Conservation (phyloP, 2,329 filamentous ascomycete genomes). For the Claviceps sp. region DNA sequence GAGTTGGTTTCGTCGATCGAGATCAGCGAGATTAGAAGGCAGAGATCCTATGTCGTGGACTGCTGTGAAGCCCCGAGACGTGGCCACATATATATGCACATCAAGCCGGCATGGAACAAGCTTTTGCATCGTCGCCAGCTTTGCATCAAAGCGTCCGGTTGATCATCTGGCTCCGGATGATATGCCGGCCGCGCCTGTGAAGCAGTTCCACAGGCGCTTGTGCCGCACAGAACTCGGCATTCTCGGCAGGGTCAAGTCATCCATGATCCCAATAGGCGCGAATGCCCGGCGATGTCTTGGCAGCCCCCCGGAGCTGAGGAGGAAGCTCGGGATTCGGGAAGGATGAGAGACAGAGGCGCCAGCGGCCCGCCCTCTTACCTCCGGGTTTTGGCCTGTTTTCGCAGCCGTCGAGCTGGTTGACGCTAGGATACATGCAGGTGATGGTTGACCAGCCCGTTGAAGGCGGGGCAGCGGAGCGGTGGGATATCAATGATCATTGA, state of each 20-base stretch:
- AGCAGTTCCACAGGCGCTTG: not conserved
- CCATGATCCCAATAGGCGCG: not conserved
- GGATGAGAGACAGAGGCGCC: not conserved
- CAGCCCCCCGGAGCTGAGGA: not conserved
- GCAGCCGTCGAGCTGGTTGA: not conserved
- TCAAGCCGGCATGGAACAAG: not conserved
- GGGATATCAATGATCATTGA: too few species aligned
- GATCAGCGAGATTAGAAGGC: not conserved
- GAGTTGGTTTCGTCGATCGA: not conserved
- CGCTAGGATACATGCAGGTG: too few species aligned
- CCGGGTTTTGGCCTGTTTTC: too few species aligned
- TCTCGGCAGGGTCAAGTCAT: not conserved
- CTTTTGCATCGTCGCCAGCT: not conserved
- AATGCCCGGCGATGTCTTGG: not conserved
- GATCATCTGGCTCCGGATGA: not conserved
- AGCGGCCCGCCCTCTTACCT: not conserved
- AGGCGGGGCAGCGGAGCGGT: too few species aligned
- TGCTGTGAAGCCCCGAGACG: not conserved
- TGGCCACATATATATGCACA: not conserved
- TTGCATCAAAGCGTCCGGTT: not conserved
- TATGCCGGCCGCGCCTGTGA: not conserved
- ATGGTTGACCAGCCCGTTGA: too few species aligned
- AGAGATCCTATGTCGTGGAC: not conserved
- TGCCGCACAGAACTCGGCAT: slow-evolving; percentile 7
- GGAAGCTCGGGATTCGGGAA: slow-evolving; percentile 11